Evolutionary conservation across 768 basidiomycete species (phyloP), one percentile per base, ranked within the genome.

Genomic region (Leccinum incarnatum): DNA sequence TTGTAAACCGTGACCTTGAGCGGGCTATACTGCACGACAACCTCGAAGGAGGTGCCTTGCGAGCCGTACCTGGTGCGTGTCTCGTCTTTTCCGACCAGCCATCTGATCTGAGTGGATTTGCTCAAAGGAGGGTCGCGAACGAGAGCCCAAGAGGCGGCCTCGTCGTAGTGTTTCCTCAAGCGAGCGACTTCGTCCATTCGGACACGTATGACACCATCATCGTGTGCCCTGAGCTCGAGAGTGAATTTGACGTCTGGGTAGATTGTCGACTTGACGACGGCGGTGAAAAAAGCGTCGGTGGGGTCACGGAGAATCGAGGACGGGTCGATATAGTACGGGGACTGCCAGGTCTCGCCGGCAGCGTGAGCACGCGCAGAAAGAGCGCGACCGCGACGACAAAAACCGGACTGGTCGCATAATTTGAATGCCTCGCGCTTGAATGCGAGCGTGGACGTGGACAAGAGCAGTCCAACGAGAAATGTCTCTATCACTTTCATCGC

Each of bases 341-440:
- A 97, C 40, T 74, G 78, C 91, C 95, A 98, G 4, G 78, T 73
- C 12, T 77, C 72, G 30, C 74, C 73, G 8, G 81, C 79, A 54
- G 83, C 83, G 42, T 77, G 77, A 5, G 92, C 89, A 50, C 93
- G 85, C 9, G 81, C 77, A 58, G 93, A 83, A 48, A 99, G 83
- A 0, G 89, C 90, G 50, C 96, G 86, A 53, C 95, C 93, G 48
- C 89, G 76, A n/a, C 92, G 84, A 78, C 97, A 98, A 75, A 99
- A 98, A 19, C 91, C 95, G 0, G 93, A 84, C 74, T 98, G 93
- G n/a, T 82, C 80, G 69, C 97, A 98, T 57, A 86, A 93, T 75
- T 97, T 98, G 82, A 95, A 99, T 74, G 98, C 93, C 59, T 88
- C 81, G 19, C 80, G 76, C 76, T 91, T 91, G 75, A 91, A 84